Evolutionary conservation across 2,329 filamentous ascomycete genomes (phyloP).

Genomic region (Sporothrix schenckii): DNA sequence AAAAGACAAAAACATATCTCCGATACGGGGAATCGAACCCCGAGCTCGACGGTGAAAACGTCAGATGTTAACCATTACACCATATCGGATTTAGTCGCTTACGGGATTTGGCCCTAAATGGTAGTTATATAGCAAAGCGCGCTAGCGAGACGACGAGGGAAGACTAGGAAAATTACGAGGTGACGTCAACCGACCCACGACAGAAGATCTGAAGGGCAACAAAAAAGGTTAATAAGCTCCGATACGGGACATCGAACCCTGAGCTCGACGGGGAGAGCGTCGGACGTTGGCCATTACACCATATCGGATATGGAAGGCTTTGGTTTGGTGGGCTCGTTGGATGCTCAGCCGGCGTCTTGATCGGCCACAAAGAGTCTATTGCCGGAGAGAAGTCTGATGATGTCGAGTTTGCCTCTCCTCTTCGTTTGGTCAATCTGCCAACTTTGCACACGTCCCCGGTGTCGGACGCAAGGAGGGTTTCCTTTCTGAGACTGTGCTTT

Average conservation of each 20-base stretch:
- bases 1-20: conserved; percentile 29
- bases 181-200: too few species aligned
- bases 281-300: conserved; percentile 37
- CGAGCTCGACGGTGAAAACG: conserved; percentile 37
- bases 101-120: too few species aligned
- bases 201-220: background rate
- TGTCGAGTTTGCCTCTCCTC: background rate
- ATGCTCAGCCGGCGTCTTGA: conserved; percentile 8
- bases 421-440: background rate
- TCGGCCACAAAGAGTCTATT: background rate
- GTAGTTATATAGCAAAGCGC: background rate
- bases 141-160: background rate
- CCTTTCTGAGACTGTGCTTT: background rate
- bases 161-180: too few species aligned
- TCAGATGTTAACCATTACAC: conserved; percentile 37
- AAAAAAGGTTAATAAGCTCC: conserved; percentile 31
- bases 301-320: conserved; percentile 33
- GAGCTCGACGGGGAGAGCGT: conserved; percentile 37
- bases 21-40: conserved; percentile 37
- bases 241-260: conserved; percentile 37
- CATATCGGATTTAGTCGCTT: conserved; percentile 34
- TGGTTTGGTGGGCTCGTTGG: conserved; percentile 14
- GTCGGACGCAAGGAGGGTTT: background rate
- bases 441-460: background rate
- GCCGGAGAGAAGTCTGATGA: background rate